Percentiles rank a stretch among this genome's conserved stretches.
Evolutionary conservation across 2,329 filamentous ascomycete genomes (phyloP).

Genomic region (Exophiala aquamarina): DNA sequence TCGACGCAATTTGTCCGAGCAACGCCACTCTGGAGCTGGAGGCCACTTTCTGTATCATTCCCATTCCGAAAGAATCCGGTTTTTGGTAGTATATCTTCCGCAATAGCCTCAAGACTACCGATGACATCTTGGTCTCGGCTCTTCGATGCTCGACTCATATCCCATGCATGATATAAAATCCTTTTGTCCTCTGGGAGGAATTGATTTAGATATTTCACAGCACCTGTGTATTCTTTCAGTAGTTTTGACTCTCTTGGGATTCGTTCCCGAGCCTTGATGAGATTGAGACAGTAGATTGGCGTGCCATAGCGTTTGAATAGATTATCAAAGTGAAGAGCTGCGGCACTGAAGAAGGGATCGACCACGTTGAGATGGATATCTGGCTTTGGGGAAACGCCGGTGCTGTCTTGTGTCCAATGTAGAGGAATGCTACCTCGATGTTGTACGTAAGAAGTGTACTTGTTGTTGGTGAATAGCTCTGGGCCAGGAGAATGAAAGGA

Average conservation of each 20-base stretch:
- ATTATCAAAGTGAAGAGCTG: conserved; percentile 92
- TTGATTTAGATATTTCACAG: conserved; percentile 90
- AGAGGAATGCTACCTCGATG: conserved; percentile 95
- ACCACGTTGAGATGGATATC: conserved; percentile 94
- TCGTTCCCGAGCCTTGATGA: conserved; percentile 86
- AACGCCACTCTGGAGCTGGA: conserved; percentile 83
- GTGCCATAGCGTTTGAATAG: conserved; percentile 90
- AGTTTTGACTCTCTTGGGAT: conserved; percentile 90
- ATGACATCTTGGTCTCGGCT: conserved; percentile 92
- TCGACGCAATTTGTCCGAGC: conserved; percentile 97
- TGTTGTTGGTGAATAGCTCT: conserved; percentile 79
- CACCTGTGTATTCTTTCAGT: conserved; percentile 80
- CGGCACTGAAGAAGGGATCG: conserved; percentile 92
- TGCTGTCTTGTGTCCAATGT: conserved; percentile 96
- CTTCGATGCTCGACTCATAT: conserved; percentile 96
- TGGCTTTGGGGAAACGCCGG: conserved; percentile 91
- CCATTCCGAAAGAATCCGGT: conserved; percentile 97
- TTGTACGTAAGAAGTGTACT: conserved; percentile 94
- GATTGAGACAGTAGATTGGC: conserved; percentile 85
- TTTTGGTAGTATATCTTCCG: conserved; percentile 77
- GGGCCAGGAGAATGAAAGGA: conserved; percentile 92
- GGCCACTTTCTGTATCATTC: conserved; percentile 63
- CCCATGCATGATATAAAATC: conserved; percentile 93
- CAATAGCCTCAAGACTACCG: conserved; percentile 82
- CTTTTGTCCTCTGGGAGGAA: conserved; percentile 80